A percentile compares a stretch with the other conserved stretches of the same genome.
phyloP scores from a whole-genome alignment of 371 early-diverging fungal species.

The Actinomucor elegans region DNA sequence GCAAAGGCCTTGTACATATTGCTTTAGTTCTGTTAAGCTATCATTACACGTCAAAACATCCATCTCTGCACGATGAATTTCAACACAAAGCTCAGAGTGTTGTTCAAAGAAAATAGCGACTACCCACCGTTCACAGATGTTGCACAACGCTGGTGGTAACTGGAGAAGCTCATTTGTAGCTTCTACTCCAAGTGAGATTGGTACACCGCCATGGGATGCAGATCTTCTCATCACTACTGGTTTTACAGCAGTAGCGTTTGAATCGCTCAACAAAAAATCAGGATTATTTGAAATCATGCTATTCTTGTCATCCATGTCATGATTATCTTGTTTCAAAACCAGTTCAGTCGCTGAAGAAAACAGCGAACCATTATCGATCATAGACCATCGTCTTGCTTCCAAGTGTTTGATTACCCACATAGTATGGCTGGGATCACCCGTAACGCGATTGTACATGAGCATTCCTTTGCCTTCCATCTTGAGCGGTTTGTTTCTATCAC shows the following conservation, averaged over 20 bases:
- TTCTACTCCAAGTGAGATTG: neutral
- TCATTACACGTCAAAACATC: conserved; percentile 74
- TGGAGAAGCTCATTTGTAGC: neutral
- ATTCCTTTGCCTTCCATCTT: conserved; percentile 91
- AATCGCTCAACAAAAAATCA: neutral
- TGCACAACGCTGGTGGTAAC: conserved; percentile 63
- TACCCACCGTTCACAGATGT: conserved; percentile 78
- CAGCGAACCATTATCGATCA: conserved; percentile 1
- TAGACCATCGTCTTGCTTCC: conserved; percentile 16
- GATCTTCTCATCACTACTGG: conserved; percentile 5
- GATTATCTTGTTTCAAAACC: neutral
- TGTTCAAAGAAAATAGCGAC: conserved; percentile 76
- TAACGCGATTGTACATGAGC: conserved; percentile 77
- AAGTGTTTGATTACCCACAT: conserved; percentile 83
- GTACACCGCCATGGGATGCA: conserved; percentile 16
- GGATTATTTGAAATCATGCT: neutral
- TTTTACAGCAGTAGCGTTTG: neutral
- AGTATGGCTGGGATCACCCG: conserved; percentile 71
- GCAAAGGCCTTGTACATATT: conserved; percentile 54
- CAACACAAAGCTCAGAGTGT: conserved; percentile 73
- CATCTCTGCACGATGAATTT: conserved; percentile 79
- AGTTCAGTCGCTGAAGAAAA: neutral
- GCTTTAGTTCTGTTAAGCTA: conserved; percentile 61
- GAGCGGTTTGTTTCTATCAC: conserved; percentile 43
- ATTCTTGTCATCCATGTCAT: too few relatives aligned